These are phyloP conservation scores for Meyerozyma sp. DNA, from an alignment of 1,139 yeast genomes.

Conservation along the genomic window DNA sequence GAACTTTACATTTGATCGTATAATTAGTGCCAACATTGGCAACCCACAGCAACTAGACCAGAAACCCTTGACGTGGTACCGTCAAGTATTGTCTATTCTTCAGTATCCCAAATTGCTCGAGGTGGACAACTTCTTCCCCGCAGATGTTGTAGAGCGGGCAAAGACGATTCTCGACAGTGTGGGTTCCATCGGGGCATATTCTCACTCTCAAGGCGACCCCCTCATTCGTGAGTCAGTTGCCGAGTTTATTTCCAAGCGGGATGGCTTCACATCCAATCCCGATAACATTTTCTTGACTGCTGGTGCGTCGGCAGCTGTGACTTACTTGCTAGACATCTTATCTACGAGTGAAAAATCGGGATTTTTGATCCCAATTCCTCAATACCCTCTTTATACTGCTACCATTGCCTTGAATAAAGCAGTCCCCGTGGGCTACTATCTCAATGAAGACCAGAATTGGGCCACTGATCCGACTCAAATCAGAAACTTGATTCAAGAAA, in stretches of 20 bases:
- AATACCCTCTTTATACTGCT: constrained; percentile 94
- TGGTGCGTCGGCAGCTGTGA: constrained; percentile 93
- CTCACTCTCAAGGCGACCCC: constrained; percentile 83
- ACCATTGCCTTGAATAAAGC: constrained; percentile 79
- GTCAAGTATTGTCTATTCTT: constrained; percentile 80
- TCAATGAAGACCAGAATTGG: constrained; percentile 81
- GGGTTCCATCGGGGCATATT: constrained; percentile 91
- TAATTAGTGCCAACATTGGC: constrained; percentile 90
- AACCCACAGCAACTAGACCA: constrained; percentile 97
- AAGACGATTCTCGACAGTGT: constrained; percentile 49
- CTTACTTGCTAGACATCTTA: constrained; percentile 65
- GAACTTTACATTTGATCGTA: constrained; percentile 68
- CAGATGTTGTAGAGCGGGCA: constrained; percentile 75
- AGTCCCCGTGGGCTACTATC: constrained; percentile 78
- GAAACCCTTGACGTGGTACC: constrained; percentile 88
- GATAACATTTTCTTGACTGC: constrained; percentile 77
- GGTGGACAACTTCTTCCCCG: constrained; percentile 41
- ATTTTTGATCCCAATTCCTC: constrained; percentile 93
- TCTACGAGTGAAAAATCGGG: constrained; percentile 68
- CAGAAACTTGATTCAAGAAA: constrained; percentile 47
- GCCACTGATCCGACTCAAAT: constrained; percentile 70
- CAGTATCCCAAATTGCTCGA: constrained; percentile 73
- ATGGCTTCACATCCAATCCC: constrained; percentile 56
- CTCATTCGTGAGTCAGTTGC: constrained; percentile 75
- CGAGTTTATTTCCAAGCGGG: constrained; percentile 67